Percentiles rank a stretch among this genome's conserved stretches.
Conservation (phyloP, 208 protist species). For the Acanthamoeba sp. region DNA sequence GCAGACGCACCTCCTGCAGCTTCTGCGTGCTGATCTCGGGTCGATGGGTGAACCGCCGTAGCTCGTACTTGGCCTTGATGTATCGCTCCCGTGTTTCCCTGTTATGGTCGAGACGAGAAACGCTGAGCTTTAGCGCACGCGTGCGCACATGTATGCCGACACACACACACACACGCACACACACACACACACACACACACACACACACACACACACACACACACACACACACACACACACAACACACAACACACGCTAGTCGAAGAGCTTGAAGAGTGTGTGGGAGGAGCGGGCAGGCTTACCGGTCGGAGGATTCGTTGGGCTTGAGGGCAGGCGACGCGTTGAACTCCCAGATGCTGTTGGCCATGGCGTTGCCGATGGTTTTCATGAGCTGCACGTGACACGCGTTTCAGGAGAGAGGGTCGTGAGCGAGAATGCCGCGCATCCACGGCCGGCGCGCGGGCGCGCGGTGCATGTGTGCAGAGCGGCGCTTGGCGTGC, state of each 20-base stretch:
- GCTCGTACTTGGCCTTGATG: constrained; percentile 43
- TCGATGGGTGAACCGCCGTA: neutral
- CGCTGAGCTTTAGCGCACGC: no score
- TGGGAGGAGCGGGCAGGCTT: neutral
- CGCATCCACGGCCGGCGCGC: no score
- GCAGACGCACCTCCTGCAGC: neutral
- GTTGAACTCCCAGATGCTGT: constrained; percentile 59
- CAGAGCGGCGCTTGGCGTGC: neutral
- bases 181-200: no score
- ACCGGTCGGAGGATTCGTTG: neutral
- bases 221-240: neutral
- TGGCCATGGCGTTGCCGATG: constrained; percentile 27
- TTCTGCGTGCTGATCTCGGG: constrained; percentile 14
- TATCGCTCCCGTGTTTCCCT: constrained; percentile 25
- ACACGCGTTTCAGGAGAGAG: no score
- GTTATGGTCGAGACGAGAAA: neutral
- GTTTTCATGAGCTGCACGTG: constrained; percentile 55
- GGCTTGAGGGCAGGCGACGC: constrained; percentile 1
- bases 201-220: neutral
- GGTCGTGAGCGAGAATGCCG: no score
- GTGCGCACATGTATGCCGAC: no score
- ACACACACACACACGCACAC: neutral
- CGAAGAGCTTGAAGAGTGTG: no score
- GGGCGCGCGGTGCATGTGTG: no score
- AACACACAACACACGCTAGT: neutral